Evolutionary conservation across 177 flowering plant genomes (phyloP).

Genomic region (Telopea speciosissima): DNA sequence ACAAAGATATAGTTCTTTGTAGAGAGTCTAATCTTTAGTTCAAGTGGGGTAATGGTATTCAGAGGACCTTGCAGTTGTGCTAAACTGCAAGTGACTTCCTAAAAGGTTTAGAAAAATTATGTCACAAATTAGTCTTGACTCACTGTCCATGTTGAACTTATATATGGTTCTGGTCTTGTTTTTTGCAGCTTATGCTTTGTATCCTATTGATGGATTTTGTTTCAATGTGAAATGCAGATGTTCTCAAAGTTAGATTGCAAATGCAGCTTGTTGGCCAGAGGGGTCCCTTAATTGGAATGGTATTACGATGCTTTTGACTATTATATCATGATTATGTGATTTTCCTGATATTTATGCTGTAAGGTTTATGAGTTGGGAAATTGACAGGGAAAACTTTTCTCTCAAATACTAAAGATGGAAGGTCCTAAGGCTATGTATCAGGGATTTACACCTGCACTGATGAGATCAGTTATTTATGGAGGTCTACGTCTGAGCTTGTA

Average conservation of each 20-base stretch:
- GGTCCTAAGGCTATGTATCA: slow-evolving; percentile 71
- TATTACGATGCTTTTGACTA: slow-evolving; percentile 20
- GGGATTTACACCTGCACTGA: slow-evolving; percentile 80
- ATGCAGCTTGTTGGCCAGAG: slow-evolving; percentile 95
- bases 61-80: background rate
- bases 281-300: slow-evolving; percentile 90
- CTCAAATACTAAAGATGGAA: slow-evolving; percentile 61
- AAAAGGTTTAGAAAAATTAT: background rate
- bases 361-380: slow-evolving; percentile 5
- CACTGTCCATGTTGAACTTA: background rate
- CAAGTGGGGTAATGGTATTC: background rate
- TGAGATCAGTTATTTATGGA: slow-evolving; percentile 82
- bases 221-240: slow-evolving; percentile 58
- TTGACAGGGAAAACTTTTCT: slow-evolving; percentile 52
- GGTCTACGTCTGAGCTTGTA: slow-evolving; percentile 91
- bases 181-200: background rate
- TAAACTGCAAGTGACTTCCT: background rate
- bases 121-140: background rate
- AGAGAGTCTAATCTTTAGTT: background rate
- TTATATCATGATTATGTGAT: slow-evolving; percentile 8
- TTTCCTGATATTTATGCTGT: background rate
- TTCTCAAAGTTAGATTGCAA: slow-evolving; percentile 91
- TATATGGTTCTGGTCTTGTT: background rate
- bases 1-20: background rate
- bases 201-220: slow-evolving; percentile 1